Evolutionary conservation across 371 early-diverging fungal species (phyloP).

Genomic region (Catenaria anguillulae): DNA sequence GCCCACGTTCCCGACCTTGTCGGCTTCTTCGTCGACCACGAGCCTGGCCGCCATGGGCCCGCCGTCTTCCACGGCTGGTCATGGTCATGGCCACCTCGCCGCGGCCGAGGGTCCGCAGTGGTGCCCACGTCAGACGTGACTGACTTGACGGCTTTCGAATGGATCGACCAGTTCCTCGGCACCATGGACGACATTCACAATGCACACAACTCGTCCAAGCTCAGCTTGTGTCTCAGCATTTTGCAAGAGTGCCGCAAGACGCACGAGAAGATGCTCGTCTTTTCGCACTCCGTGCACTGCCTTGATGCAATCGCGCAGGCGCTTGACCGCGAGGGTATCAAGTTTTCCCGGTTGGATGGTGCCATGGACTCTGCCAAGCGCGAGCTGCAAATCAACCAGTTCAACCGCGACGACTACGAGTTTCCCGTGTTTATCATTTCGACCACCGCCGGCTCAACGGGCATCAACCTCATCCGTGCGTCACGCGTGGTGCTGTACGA

Average conservation of each 20-base stretch:
- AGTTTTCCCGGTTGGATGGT: not conserved
- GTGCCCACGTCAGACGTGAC: no score
- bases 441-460: conserved; percentile 3
- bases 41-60: no score
- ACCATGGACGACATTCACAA: no score
- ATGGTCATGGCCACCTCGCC: no score
- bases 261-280: not conserved
- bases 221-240: not conserved
- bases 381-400: not conserved
- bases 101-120: no score
- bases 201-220: not conserved
- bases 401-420: not conserved
- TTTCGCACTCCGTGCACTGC: not conserved
- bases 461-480: conserved; percentile 5
- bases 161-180: no score
- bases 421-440: conserved; percentile 3
- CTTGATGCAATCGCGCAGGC: not conserved
- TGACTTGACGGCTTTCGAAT: no score
- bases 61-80: no score
- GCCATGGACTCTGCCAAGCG: not conserved
- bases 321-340: not conserved
- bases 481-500: conserved; percentile 7
- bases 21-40: no score
- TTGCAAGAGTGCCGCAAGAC: not conserved
- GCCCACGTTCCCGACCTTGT: no score